Percentiles rank a stretch among this genome's conserved stretches.
Conservation (phyloP, 805 yeast genomes). For the Yarrowia keelungensis region DNA sequence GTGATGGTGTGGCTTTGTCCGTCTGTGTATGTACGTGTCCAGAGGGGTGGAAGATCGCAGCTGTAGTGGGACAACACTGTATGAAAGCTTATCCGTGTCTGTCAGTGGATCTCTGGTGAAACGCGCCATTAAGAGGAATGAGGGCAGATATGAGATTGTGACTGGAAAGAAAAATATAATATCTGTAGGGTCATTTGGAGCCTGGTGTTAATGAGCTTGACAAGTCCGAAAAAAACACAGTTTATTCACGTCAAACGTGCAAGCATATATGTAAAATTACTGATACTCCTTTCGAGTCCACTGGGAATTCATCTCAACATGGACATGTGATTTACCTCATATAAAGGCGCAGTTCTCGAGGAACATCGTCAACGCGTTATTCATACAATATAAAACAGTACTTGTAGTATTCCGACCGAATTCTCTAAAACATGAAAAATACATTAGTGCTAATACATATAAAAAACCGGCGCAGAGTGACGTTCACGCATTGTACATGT, state of each 20-base stretch:
- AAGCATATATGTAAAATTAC: too few relatives aligned
- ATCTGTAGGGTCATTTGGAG: too few relatives aligned
- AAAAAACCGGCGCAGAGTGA: background rate
- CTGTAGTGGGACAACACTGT: slow-evolving; percentile 30
- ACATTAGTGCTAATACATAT: slow-evolving; percentile 13
- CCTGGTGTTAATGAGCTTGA: too few relatives aligned
- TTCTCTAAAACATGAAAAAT: background rate
- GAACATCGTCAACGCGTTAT: too few relatives aligned
- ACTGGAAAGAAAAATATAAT: too few relatives aligned
- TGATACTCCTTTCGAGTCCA: too few relatives aligned
- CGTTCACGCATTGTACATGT: slow-evolving; percentile 40
- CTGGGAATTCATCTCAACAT: background rate
- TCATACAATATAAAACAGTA: too few relatives aligned
- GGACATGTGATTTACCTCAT: slow-evolving; percentile 8
- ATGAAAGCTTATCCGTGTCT: slow-evolving; percentile 21
- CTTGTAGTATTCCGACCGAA: too few relatives aligned
- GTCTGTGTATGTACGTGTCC: slow-evolving; percentile 29
- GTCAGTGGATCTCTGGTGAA: slow-evolving; percentile 5
- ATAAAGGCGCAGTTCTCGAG: background rate
- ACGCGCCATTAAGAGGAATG: slow-evolving; percentile 14
- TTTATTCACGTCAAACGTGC: too few relatives aligned
- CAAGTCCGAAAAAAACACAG: too few relatives aligned
- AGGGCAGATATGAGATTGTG: too few relatives aligned
- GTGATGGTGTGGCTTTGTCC: slow-evolving; percentile 13
- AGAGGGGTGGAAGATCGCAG: slow-evolving; percentile 31